Conservation (phyloP, 805 yeast species). For the Metschnikowia lachancei region DNA sequence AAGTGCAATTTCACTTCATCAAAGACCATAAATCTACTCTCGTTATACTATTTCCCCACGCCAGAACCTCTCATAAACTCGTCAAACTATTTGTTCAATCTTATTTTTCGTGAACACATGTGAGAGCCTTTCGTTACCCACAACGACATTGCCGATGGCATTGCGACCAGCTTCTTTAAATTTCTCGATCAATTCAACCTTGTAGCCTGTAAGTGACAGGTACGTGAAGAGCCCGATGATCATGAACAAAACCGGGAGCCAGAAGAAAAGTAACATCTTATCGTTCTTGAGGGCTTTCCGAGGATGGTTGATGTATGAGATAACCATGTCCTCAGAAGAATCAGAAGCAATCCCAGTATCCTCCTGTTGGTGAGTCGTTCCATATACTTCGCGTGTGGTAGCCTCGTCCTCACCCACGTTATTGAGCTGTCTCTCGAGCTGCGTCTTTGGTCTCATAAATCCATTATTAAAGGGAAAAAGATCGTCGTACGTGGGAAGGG, state of each 20-base stretch:
- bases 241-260: conserved; percentile 76
- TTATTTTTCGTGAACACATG: conserved; percentile 28
- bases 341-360: conserved; percentile 38
- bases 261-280: conserved; percentile 81
- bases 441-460: conserved; percentile 33
- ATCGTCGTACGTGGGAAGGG: conserved; percentile 71
- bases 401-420: conserved; percentile 11
- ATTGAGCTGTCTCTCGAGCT: conserved; percentile 34
- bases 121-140: conserved; percentile 42
- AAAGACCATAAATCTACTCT: no score
- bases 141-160: conserved; percentile 41
- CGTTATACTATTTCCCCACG: neutral
- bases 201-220: conserved; percentile 40
- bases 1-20: no score
- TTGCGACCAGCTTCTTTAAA: conserved; percentile 35
- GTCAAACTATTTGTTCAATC: conserved; percentile 1
- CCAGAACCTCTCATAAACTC: neutral
- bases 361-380: conserved; percentile 19
- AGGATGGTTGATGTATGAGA: conserved; percentile 42
- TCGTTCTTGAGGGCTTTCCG: conserved; percentile 62
- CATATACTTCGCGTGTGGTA: neutral
- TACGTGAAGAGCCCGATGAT: conserved; percentile 50
- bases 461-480: conserved; percentile 53
- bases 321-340: conserved; percentile 43
- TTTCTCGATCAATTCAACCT: conserved; percentile 35